phyloP scores from a whole-genome alignment of 805 yeast genomes.

The Pichia gijzeniarum region DNA sequence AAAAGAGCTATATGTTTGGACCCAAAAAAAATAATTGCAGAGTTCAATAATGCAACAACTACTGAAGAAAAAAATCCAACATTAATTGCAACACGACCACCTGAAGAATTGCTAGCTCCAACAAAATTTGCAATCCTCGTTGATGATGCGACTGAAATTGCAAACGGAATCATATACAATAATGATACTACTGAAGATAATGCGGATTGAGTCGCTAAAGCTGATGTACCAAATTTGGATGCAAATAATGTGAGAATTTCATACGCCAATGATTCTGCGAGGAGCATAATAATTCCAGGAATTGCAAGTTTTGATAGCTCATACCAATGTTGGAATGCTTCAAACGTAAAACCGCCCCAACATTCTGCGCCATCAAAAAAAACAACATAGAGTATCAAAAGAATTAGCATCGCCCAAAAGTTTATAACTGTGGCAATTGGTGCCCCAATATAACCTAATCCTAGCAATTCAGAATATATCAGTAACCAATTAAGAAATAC shows the following conservation, averaged over 20 bases:
- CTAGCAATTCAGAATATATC: conserved; percentile 50
- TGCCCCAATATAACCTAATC: conserved; percentile 72
- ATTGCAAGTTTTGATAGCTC: conserved; percentile 41
- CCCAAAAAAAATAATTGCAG: conserved; percentile 39
- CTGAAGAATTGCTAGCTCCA: conserved; percentile 35
- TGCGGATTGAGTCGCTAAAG: conserved; percentile 52
- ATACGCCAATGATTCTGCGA: conserved; percentile 52
- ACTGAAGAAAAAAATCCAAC: conserved; percentile 35
- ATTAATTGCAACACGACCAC: conserved; percentile 35
- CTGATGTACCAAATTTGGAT: conserved; percentile 45
- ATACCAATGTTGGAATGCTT: conserved; percentile 32
- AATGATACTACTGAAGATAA: conserved; percentile 47
- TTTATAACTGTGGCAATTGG: conserved; percentile 68
- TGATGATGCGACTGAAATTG: conserved; percentile 47
- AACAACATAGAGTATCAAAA: conserved; percentile 48
- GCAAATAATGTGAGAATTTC: conserved; percentile 51
- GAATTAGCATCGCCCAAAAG: conserved; percentile 60
- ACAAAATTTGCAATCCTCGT: conserved; percentile 51
- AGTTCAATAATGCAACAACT: conserved; percentile 33
- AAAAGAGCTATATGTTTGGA: conserved; percentile 45
- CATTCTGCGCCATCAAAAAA: conserved; percentile 61
- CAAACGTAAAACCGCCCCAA: conserved; percentile 54
- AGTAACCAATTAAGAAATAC: conserved; percentile 57
- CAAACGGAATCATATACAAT: conserved; percentile 51
- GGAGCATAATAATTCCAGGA: conserved; percentile 48